These are phyloP conservation scores for Calocera viscosa DNA, from an alignment of 768 basidiomycete genomes.

Conservation along the genomic window DNA sequence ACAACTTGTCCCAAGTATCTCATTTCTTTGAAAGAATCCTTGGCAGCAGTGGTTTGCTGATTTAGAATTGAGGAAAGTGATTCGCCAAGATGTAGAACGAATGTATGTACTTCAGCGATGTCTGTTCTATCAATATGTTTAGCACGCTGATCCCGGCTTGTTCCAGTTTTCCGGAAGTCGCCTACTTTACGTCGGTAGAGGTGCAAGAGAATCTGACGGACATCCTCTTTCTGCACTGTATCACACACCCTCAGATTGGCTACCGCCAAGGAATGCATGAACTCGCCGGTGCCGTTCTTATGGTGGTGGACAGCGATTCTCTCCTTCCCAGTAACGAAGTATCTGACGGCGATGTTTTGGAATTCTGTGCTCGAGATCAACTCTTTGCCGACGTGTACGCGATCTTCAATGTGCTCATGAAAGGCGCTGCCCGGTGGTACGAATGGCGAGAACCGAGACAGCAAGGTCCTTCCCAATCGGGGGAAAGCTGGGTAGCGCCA, in stretches of 20 bases:
- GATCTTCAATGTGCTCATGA: slow-evolving; percentile 73
- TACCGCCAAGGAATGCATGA: slow-evolving; percentile 99
- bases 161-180: slow-evolving; percentile 87
- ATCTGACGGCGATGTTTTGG: slow-evolving; percentile 30
- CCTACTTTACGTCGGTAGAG: slow-evolving; percentile 66
- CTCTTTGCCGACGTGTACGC: slow-evolving; percentile 80
- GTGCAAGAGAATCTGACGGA: slow-evolving; percentile 74
- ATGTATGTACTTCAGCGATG: slow-evolving; percentile 49
- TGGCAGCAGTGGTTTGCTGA: slow-evolving; percentile 92
- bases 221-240: slow-evolving; percentile 74
- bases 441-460: slow-evolving; percentile 31
- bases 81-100: slow-evolving; percentile 87
- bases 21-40: slow-evolving; percentile 50
- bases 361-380: slow-evolving; percentile 55
- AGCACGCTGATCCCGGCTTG: background rate
- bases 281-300: slow-evolving; percentile 74
- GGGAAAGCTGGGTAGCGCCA: slow-evolving; percentile 62
- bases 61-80: slow-evolving; percentile 77
- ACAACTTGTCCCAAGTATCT: background rate
- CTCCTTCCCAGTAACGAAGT: slow-evolving; percentile 23
- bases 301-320: slow-evolving; percentile 75
- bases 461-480: slow-evolving; percentile 24
- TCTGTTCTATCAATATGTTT: background rate
- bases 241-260: slow-evolving; percentile 66
- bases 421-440: slow-evolving; percentile 61